Conservation (phyloP, 495 filamentous ascomycete genomes). For the Neurospora pannonica region DNA sequence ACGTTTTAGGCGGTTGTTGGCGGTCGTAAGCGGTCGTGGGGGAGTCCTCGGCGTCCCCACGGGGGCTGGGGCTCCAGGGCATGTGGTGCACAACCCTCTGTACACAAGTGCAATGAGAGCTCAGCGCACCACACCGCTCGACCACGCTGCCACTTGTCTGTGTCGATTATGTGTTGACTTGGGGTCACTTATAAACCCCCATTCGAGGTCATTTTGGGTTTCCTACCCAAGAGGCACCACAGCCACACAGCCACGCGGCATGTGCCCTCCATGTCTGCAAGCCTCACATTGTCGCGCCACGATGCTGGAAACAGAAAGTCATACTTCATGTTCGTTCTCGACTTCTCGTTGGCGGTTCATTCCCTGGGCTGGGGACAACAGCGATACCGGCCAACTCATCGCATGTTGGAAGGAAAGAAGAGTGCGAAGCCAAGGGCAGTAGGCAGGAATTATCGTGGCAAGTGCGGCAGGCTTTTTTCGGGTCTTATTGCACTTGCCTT, state of each 20-base stretch:
- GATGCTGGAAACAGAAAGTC: neutral
- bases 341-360: neutral
- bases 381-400: neutral
- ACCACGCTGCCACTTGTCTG: neutral
- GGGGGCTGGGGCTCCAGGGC: neutral
- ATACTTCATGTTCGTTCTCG: neutral
- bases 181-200: neutral
- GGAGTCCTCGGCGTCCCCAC: neutral
- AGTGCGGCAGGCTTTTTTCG: neutral
- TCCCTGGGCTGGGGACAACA: neutral
- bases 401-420: neutral
- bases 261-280: neutral
- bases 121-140: neutral
- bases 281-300: neutral
- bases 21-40: neutral
- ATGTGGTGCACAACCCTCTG: neutral
- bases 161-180: neutral
- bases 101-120: neutral
- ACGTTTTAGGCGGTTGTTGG: neutral
- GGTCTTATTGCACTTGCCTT: neutral
- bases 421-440: neutral
- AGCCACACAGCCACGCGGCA: neutral
- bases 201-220: neutral
- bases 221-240: neutral
- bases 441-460: neutral